Conservation (phyloP, 768 basidiomycete genomes). For the Xanthoconium purpureum region DNA sequence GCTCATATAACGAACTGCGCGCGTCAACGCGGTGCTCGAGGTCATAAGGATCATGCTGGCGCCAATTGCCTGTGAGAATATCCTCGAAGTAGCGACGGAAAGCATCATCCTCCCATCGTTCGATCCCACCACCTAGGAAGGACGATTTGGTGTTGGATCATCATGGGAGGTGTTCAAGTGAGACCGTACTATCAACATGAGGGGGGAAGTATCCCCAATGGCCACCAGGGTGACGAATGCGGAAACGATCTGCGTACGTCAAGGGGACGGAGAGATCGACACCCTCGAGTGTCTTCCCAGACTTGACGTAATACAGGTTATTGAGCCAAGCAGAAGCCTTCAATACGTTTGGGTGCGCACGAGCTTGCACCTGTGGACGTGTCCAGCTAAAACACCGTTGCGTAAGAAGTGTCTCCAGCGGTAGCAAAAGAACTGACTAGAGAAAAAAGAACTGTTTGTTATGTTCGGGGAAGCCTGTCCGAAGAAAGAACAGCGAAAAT, state of each 20-base stretch:
- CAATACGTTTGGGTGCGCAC: conserved; percentile 66
- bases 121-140: conserved; percentile 60
- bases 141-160: not conserved
- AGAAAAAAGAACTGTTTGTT: conserved; percentile 73
- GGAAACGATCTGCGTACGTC: conserved; percentile 70
- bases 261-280: conserved; percentile 63
- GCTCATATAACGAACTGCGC: conserved; percentile 59
- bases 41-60: conserved; percentile 63
- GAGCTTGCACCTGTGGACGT: conserved; percentile 60
- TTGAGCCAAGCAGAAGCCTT: conserved; percentile 58
- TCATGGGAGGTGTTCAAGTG: conserved; percentile 17
- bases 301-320: conserved; percentile 53
- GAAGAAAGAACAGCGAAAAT: not conserved
- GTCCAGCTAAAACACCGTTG: conserved; percentile 38
- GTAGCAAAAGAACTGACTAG: conserved; percentile 44
- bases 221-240: conserved; percentile 66
- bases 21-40: conserved; percentile 59
- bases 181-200: conserved; percentile 49
- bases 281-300: conserved; percentile 40
- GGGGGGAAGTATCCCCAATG: conserved; percentile 54
- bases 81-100: conserved; percentile 60
- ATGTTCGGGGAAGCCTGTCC: conserved; percentile 46
- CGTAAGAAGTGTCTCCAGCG: not conserved
- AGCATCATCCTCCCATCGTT: conserved; percentile 66
- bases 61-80: conserved; percentile 63